Conservation (phyloP, 2,329 filamentous ascomycete genomes). For the Clonostachys rosea region DNA sequence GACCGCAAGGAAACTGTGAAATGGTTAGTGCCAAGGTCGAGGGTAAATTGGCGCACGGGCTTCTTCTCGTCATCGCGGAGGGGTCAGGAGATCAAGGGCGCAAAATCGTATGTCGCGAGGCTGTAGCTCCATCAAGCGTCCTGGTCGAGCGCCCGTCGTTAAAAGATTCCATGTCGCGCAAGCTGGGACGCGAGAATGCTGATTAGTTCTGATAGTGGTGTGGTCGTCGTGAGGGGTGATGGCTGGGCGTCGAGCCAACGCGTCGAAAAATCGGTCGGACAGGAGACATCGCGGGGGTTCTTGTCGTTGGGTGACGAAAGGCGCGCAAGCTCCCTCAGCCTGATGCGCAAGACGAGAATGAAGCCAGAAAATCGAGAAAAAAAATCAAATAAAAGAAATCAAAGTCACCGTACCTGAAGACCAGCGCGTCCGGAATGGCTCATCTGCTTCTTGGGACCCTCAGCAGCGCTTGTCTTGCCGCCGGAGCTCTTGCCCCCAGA, state of each 20-base stretch:
- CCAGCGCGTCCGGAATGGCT: constrained; percentile 95
- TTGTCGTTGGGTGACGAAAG: too few relatives aligned
- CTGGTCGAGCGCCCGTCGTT: too few relatives aligned
- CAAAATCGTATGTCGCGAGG: too few relatives aligned
- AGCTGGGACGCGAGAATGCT: not conserved
- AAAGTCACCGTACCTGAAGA: constrained; percentile 64
- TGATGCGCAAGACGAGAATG: too few relatives aligned
- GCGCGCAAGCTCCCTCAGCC: not conserved
- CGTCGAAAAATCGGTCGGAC: not conserved
- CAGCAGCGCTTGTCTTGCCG: constrained; percentile 61
- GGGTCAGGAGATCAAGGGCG: too few relatives aligned
- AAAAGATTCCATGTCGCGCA: not conserved
- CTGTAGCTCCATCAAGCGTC: too few relatives aligned
- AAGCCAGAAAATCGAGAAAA: too few relatives aligned
- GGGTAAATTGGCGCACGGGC: not conserved
- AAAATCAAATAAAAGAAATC: constrained; percentile 29
- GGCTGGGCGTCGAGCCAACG: not conserved
- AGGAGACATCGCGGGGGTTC: not conserved
- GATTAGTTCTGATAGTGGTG: too few relatives aligned
- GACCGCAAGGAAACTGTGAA: constrained; percentile 89
- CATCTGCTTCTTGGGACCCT: constrained; percentile 78
- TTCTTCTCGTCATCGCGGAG: not conserved
- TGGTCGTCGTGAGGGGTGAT: too few relatives aligned
- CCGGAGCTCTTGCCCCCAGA: constrained; percentile 84
- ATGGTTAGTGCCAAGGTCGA: constrained; percentile 10